These are phyloP conservation scores for Alternaria panax DNA, from an alignment of 2,329 filamentous ascomycete genomes.

Conservation along the genomic window DNA sequence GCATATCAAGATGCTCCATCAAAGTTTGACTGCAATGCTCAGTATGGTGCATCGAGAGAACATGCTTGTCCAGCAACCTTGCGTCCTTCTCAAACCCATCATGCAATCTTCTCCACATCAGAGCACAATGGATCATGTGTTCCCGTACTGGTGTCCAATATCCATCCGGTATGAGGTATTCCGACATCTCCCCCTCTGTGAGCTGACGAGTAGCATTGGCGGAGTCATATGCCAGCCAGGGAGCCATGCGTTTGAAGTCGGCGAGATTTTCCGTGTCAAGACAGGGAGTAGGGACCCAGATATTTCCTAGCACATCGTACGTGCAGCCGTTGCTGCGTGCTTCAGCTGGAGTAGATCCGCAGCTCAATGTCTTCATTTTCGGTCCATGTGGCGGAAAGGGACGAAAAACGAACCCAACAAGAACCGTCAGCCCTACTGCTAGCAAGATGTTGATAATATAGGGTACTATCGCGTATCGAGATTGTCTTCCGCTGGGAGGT, in stretches of 20 bases:
- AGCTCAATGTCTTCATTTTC: conserved; percentile 12
- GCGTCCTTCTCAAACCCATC: background rate
- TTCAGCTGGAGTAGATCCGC: background rate
- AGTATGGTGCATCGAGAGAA: background rate
- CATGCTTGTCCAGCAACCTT: background rate
- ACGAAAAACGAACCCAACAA: conserved; percentile 7
- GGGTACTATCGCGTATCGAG: background rate
- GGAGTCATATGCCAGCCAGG: conserved; percentile 4
- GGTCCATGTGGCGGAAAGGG: conserved; percentile 3
- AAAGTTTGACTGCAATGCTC: background rate
- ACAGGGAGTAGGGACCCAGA: background rate
- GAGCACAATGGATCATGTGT: conserved; percentile 5
- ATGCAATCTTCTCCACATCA: background rate
- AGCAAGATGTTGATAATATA: background rate
- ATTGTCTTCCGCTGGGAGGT: background rate
- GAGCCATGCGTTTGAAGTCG: background rate
- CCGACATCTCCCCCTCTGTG: conserved; percentile 12
- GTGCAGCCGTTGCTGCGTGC: background rate
- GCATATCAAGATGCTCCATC: background rate
- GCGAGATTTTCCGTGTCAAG: background rate
- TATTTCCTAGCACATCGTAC: background rate
- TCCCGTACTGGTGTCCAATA: conserved; percentile 13
- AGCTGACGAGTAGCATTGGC: conserved; percentile 11
- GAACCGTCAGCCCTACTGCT: conserved; percentile 8
- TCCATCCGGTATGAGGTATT: conserved; percentile 9